Percentiles rank a stretch among this genome's conserved stretches.
Evolutionary conservation across 805 yeast species (phyloP).

Genomic region (Hanseniaspora valbyensis): DNA sequence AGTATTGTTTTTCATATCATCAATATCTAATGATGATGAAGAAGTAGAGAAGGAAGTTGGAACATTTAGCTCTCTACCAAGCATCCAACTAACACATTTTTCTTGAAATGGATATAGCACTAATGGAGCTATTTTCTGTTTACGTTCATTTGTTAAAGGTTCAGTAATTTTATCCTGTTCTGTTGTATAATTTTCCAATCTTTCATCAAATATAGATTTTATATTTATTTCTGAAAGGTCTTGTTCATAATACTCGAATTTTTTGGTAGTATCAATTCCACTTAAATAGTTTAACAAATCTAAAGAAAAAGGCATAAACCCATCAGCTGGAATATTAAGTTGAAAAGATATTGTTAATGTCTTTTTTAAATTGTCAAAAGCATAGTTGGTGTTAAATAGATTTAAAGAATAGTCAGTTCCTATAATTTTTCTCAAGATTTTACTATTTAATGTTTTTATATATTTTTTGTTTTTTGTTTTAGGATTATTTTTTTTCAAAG

Average conservation of each 20-base stretch:
- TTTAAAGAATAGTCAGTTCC: background rate
- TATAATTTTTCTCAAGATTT: background rate
- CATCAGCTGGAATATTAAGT: background rate
- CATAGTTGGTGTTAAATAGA: background rate
- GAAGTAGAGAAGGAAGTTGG: no score
- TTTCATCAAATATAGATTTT: background rate
- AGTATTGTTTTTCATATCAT: background rate
- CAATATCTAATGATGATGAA: no score
- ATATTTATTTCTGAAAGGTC: conserved; percentile 1
- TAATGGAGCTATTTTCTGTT: conserved; percentile 5
- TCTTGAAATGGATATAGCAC: conserved; percentile 26
- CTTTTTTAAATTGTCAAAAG: background rate
- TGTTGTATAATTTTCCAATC: background rate
- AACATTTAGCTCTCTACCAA: conserved; percentile 23
- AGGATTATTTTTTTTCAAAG: background rate
- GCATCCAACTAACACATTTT: conserved; percentile 28
- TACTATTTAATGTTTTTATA: background rate
- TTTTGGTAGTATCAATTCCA: background rate
- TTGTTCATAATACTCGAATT: background rate
- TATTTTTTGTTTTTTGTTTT: background rate
- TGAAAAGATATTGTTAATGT: background rate
- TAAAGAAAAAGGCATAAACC: background rate
- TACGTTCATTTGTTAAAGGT: background rate
- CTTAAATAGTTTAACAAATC: background rate
- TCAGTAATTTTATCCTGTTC: background rate